Conservation (phyloP, 805 yeast species). For the Clavispora fructus region DNA sequence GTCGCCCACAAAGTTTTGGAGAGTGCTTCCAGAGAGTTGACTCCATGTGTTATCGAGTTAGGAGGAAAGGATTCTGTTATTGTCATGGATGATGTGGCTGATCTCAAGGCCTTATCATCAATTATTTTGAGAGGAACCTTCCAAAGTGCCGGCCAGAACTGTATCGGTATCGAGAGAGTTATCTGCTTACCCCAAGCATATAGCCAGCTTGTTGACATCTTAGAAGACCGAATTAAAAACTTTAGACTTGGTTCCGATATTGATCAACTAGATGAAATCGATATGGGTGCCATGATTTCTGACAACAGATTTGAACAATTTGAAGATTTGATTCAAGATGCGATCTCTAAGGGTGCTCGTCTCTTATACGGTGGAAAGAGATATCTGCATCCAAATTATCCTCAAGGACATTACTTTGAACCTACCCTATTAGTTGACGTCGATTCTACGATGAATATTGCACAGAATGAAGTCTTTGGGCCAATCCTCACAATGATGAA, state of each 20-base stretch:
- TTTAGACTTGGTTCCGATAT: constrained; percentile 86
- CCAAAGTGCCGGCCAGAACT: constrained; percentile 96
- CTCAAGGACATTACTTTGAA: constrained; percentile 88
- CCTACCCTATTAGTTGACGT: constrained; percentile 89
- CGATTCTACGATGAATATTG: constrained; percentile 65
- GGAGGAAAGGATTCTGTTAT: constrained; percentile 96
- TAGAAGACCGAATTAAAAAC: constrained; percentile 52
- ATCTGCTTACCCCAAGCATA: constrained; percentile 72
- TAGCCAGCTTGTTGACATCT: constrained; percentile 51
- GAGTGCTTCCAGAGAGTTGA: constrained; percentile 80
- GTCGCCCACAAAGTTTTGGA: constrained; percentile 84
- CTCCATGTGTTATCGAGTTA: constrained; percentile 92
- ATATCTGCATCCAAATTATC: constrained; percentile 83
- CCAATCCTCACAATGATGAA: constrained; percentile 80
- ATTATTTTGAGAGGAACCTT: constrained; percentile 91
- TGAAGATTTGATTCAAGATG: constrained; percentile 64
- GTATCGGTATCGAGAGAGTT: constrained; percentile 95
- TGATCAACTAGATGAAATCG: constrained; percentile 85
- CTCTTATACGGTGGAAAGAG: constrained; percentile 77
- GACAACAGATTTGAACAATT: constrained; percentile 65
- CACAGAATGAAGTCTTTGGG: constrained; percentile 90
- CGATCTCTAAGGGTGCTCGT: constrained; percentile 77
- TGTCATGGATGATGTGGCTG: constrained; percentile 74
- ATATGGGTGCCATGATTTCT: constrained; percentile 94
- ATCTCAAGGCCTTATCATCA: constrained; percentile 52